phyloP scores from a whole-genome alignment of 345 rosid genomes.

The Kernera saxatilis region DNA sequence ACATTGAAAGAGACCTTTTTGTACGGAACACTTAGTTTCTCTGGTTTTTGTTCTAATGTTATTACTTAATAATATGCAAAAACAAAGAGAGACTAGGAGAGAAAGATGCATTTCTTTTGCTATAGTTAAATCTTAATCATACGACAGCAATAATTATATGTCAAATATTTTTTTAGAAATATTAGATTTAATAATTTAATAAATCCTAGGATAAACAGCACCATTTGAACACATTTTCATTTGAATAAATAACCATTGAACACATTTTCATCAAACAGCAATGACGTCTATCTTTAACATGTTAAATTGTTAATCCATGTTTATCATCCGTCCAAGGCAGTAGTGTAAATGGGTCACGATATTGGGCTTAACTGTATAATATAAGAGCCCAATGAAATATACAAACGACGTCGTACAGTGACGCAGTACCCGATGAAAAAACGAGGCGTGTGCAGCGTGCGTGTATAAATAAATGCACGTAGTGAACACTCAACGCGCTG shows the following conservation, averaged over 20 bases:
- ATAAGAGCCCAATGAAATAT: neutral
- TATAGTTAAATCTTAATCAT: too few relatives aligned
- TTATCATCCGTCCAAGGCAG: neutral
- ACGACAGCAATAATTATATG: too few relatives aligned
- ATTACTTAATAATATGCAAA: slow-evolving; percentile 7
- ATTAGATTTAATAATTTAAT: too few relatives aligned
- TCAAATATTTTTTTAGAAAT: too few relatives aligned
- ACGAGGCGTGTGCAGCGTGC: slow-evolving; percentile 31
- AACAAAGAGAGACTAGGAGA: neutral
- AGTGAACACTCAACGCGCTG: slow-evolving; percentile 14
- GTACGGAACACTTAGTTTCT: slow-evolving; percentile 14
- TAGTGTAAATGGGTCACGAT: neutral
- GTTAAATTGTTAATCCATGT: too few relatives aligned
- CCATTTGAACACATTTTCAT: too few relatives aligned
- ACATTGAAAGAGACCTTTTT: slow-evolving; percentile 16
- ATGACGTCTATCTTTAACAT: neutral
- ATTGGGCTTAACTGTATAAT: neutral
- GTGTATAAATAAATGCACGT: slow-evolving; percentile 31
- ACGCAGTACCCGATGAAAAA: slow-evolving; percentile 4
- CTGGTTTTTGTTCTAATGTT: slow-evolving; percentile 4
- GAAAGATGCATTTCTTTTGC: neutral
- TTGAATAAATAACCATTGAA: too few relatives aligned
- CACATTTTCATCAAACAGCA: neutral
- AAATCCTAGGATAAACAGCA: too few relatives aligned
- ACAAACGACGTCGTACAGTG: neutral